phyloP scores from a whole-genome alignment of 2,329 filamentous ascomycete genomes.

The Lasiodiplodia citricola region DNA sequence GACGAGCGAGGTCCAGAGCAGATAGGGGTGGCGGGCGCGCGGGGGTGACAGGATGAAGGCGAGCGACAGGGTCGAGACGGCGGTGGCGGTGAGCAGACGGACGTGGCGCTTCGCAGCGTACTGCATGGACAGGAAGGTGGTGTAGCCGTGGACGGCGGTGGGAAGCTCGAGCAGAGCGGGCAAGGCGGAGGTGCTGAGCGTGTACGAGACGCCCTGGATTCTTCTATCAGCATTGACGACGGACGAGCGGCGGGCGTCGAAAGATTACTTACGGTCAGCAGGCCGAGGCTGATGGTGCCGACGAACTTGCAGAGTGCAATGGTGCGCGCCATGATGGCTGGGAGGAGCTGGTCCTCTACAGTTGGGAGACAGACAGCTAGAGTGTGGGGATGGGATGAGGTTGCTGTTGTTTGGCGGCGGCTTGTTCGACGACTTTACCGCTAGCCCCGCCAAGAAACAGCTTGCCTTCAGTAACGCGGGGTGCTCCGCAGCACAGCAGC shows the following conservation, averaged over 20 bases:
- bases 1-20: slow-evolving; percentile 81
- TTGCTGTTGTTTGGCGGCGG: slow-evolving; percentile 5
- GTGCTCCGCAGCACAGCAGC: slow-evolving; percentile 12
- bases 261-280: slow-evolving; percentile 74
- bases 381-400: neutral
- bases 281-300: slow-evolving; percentile 84
- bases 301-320: slow-evolving; percentile 89
- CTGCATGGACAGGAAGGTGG: slow-evolving; percentile 64
- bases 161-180: slow-evolving; percentile 82
- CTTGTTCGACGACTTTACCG: neutral
- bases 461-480: slow-evolving; percentile 9
- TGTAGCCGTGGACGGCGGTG: slow-evolving; percentile 71
- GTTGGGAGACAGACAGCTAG: slow-evolving; percentile 5
- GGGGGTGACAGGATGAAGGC: slow-evolving; percentile 79
- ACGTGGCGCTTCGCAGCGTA: slow-evolving; percentile 71
- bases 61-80: slow-evolving; percentile 73
- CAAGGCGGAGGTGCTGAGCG: slow-evolving; percentile 76
- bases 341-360: slow-evolving; percentile 13
- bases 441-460: slow-evolving; percentile 14
- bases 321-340: slow-evolving; percentile 66
- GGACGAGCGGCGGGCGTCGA: neutral
- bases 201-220: slow-evolving; percentile 82
- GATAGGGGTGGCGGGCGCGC: slow-evolving; percentile 81
- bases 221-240: neutral
- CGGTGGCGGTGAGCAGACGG: slow-evolving; percentile 69